Base-by-base conservation (phyloP, 495 filamentous ascomycete species). In the Xylaria venustula region DNA sequence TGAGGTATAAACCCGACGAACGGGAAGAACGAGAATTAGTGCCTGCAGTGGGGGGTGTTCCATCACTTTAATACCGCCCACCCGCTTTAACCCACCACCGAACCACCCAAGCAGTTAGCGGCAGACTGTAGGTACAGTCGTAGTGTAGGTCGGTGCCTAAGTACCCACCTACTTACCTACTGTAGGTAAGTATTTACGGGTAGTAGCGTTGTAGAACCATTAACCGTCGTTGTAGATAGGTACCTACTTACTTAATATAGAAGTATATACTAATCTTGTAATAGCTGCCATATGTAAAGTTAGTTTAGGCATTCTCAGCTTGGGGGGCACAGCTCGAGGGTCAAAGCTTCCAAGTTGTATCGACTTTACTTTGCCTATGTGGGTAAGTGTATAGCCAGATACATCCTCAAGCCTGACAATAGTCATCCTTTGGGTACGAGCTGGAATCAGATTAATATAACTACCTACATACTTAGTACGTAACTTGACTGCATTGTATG, bases 1-100 rank as follows among this genome's bases (percentile, higher is more conserved):
- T n/a, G n/a, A n/a, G n/a, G n/a, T n/a, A n/a, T n/a, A 40, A 49
- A 44, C 44, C 54, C 54, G 54, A 40, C 46, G 54, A 36, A 57
- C 40, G 42, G 44, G 26, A 14, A 58, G 54, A 58, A 57, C 54
- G 30, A 58, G 11, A 49, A 12, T 40, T 40, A 40, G 30, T 7
- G 44, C 54, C 28, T 58, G 54, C 42, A 44, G 54, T 47, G 54
- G 42, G 54, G 51, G 54, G 26, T 7, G 37, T 49, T 40, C 26
- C 42, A 37, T 58, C 44, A 25, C 30, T 58, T 58, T 58, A 58
- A 58, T 58, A 58, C 30, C 30, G 45, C 45, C 54, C 45, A 7
- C 42, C 41, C 9, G 28, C 30, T n/a, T 45, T 37, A 40, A 34
- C 41, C 54, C 54, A 47, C 41, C 54, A n/a, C 54, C 32, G 36